phyloP scores from a whole-genome alignment of 192 early-diverging fungal genomes.

The Chytriomyces confervae region DNA sequence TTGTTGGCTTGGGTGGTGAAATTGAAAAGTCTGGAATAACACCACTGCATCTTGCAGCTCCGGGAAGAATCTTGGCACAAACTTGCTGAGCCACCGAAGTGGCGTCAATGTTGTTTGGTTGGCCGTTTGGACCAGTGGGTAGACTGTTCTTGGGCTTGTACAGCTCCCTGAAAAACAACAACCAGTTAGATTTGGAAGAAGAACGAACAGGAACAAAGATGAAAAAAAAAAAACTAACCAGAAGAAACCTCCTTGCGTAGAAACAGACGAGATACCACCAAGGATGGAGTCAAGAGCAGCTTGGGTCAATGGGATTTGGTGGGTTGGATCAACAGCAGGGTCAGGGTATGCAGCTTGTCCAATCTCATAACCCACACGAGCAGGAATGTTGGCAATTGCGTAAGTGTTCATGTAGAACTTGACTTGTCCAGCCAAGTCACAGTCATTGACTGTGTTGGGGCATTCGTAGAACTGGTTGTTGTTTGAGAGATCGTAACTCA shows the following conservation, averaged over 20 bases:
- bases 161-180: not conserved
- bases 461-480: constrained; percentile 20
- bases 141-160: not conserved
- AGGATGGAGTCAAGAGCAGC: constrained; percentile 9
- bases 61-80: constrained; percentile 19
- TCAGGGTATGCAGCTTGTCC: constrained; percentile 18
- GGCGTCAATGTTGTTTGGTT: not conserved
- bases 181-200: not conserved
- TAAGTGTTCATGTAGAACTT: constrained; percentile 22
- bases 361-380: constrained; percentile 22
- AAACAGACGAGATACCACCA: not conserved
- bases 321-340: not conserved
- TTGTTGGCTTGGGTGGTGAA: not conserved
- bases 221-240: not conserved
- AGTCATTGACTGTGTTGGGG: not conserved
- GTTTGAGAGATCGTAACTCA: constrained; percentile 5
- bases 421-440: constrained; percentile 6
- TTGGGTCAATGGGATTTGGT: constrained; percentile 15
- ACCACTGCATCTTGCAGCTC: constrained; percentile 20
- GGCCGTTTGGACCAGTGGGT: constrained; percentile 1
- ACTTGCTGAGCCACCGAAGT: constrained; percentile 2
- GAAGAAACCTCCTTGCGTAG: constrained; percentile 19
- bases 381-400: constrained; percentile 14
- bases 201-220: not conserved
- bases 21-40: constrained; percentile 8